These are phyloP conservation scores for Ramularia collo-cygni DNA, from an alignment of 2,329 filamentous ascomycete genomes.

Conservation along the genomic window DNA sequence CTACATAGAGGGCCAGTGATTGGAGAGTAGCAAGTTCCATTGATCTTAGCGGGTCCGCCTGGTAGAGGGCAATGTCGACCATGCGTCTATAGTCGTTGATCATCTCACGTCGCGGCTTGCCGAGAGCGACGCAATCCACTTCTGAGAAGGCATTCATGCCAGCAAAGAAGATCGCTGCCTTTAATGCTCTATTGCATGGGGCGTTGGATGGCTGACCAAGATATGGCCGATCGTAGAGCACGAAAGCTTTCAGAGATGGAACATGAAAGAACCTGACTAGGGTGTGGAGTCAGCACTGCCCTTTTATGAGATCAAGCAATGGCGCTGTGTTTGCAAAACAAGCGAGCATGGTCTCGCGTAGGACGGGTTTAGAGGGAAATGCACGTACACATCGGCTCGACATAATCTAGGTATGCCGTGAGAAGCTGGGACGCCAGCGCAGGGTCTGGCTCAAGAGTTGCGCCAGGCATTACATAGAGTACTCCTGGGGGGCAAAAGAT, in stretches of 20 bases:
- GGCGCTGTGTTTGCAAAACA: too few relatives aligned
- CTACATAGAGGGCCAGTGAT: slow-evolving; percentile 23
- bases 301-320: too few relatives aligned
- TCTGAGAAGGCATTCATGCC: slow-evolving; percentile 27
- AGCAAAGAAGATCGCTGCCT: slow-evolving; percentile 27
- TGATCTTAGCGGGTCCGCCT: slow-evolving; percentile 28
- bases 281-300: too few relatives aligned
- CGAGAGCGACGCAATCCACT: slow-evolving; percentile 22
- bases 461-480: slow-evolving; percentile 29
- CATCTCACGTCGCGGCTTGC: slow-evolving; percentile 16
- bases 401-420: slow-evolving; percentile 21
- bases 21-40: slow-evolving; percentile 28
- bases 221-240: slow-evolving; percentile 21
- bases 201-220: slow-evolving; percentile 20
- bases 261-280: slow-evolving; percentile 23
- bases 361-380: not conserved
- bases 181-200: slow-evolving; percentile 22
- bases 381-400: slow-evolving; percentile 21
- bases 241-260: slow-evolving; percentile 20
- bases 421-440: slow-evolving; percentile 15
- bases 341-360: too few relatives aligned
- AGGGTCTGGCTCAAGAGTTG: slow-evolving; percentile 20
- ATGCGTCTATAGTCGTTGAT: slow-evolving; percentile 19
- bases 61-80: slow-evolving; percentile 26
- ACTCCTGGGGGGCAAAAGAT: slow-evolving; percentile 26